These are phyloP conservation scores for Sclerospora graminicola DNA, from an alignment of 352 stramenopile genomes.

Conservation along the genomic window DNA sequence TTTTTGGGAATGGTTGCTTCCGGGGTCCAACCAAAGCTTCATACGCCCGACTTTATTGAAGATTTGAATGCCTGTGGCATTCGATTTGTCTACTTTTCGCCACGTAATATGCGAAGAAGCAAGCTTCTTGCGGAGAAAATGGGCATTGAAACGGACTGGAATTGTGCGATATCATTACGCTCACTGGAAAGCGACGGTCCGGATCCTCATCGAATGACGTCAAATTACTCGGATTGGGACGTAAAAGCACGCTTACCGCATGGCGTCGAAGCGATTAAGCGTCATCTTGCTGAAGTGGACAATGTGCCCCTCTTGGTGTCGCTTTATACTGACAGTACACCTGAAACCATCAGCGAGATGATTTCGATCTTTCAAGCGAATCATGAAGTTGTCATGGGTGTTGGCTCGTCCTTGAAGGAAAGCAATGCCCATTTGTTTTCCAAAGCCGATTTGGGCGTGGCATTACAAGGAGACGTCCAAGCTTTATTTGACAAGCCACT, in stretches of 20 bases:
- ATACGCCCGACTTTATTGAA: slow-evolving; percentile 93
- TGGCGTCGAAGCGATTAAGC: slow-evolving; percentile 91
- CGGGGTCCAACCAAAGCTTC: slow-evolving; percentile 88
- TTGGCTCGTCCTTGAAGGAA: slow-evolving; percentile 67
- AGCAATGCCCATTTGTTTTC: slow-evolving; percentile 72
- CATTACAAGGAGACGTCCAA: slow-evolving; percentile 50
- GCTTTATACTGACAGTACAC: slow-evolving; percentile 96
- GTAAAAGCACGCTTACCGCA: slow-evolving; percentile 94
- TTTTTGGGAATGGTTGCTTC: slow-evolving; percentile 96
- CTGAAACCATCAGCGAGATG: slow-evolving; percentile 92
- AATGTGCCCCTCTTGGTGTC: slow-evolving; percentile 97
- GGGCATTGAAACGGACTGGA: slow-evolving; percentile 98
- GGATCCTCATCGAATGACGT: slow-evolving; percentile 94
- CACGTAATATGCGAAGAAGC: slow-evolving; percentile 95
- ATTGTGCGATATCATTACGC: slow-evolving; percentile 96
- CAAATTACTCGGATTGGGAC: slow-evolving; percentile 96
- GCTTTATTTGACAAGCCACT: slow-evolving; percentile 66
- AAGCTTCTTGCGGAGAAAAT: slow-evolving; percentile 97
- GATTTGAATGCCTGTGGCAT: slow-evolving; percentile 92
- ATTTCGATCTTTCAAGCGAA: slow-evolving; percentile 81
- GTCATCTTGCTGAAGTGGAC: slow-evolving; percentile 95
- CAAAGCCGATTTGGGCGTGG: slow-evolving; percentile 57
- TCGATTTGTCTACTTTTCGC: slow-evolving; percentile 98
- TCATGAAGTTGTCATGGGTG: slow-evolving; percentile 71
- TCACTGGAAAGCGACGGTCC: slow-evolving; percentile 86